These are phyloP conservation scores for Zea luxurians DNA, from an alignment of 176 grass and related monocot genomes.

Conservation along the genomic window DNA sequence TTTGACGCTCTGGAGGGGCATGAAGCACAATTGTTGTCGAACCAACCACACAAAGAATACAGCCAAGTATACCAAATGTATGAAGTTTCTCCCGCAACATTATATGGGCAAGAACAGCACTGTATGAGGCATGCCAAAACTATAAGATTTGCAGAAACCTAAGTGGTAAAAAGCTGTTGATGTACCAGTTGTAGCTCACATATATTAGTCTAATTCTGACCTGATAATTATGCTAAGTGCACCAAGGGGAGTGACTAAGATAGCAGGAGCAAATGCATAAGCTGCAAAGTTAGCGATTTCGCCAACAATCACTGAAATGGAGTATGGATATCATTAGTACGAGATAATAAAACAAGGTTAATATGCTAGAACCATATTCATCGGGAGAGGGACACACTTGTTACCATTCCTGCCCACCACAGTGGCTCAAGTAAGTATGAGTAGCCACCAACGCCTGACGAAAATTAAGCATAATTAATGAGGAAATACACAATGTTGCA, in stretches of 20 bases:
- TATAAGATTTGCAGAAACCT: slow-evolving; percentile 34
- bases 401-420: slow-evolving; percentile 94
- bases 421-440: slow-evolving; percentile 93
- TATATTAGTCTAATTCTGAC: slow-evolving; percentile 5
- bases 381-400: slow-evolving; percentile 62
- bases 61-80: slow-evolving; percentile 91
- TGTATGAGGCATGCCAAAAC: slow-evolving; percentile 30
- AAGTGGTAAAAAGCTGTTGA: slow-evolving; percentile 33
- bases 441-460: slow-evolving; percentile 90
- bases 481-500: not conserved
- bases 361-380: slow-evolving; percentile 1
- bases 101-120: slow-evolving; percentile 89
- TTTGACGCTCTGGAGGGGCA: slow-evolving; percentile 83
- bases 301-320: slow-evolving; percentile 87
- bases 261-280: slow-evolving; percentile 98
- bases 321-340: slow-evolving; percentile 18
- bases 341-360: not conserved
- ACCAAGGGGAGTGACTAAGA: slow-evolving; percentile 95
- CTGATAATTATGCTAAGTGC: slow-evolving; percentile 98
- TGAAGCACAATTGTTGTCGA: slow-evolving; percentile 94
- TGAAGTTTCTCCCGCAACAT: slow-evolving; percentile 91
- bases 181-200: slow-evolving; percentile 4
- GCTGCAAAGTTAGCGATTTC: slow-evolving; percentile 95
- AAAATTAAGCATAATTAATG: slow-evolving; percentile 4
- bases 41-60: slow-evolving; percentile 92